Base-by-base conservation (phyloP, 1,284 basidiomycete species). In the Trichosporon sp. region DNA sequence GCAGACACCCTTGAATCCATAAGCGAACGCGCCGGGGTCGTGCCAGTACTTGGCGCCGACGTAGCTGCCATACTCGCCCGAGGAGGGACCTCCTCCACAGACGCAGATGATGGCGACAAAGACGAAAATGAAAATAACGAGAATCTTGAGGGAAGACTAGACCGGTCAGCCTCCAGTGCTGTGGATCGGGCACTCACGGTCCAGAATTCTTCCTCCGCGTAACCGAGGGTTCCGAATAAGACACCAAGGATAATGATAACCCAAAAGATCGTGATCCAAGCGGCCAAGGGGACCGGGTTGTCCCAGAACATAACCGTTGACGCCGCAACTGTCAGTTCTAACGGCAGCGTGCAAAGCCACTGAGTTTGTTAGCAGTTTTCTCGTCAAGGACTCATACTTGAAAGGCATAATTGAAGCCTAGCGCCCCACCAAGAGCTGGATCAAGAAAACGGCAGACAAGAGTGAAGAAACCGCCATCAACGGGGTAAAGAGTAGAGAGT, bases 1-100 rank as follows among this genome's bases (percentile, higher is more conserved):
- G 71, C 83, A 84, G 40, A 84, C 81, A 66, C 84, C 85, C 72
- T 85, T 85, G 84, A 86, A 85, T 1, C 85, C 85, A 72, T 85
- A 85, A 4, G 84, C 79, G 65, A 85, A 82, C 0, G 81, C 80
- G 31, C 84, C 85, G 0, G 84, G 84, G 69, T 80, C 69, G 1
- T 78, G 67, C 79, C 78, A 85, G 70, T 79, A 73, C 10, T 71
- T 63, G 7, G 80, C 80, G 26, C 82, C 81, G 51, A 79, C 66
- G 70, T 83, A 81, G n/a, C 40, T 19, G n/a, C 69, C 63, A 76
- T 78, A 83, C 10, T 76, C 76, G 8, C 82, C 81, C 14, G 65
- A 64, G 21, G 70, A n/a, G 21, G 83, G 82, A 21, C 83, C 83
- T 1, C 80, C 82, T 65, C 83, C 81, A 51, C 74, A 75, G 35